Conservation (phyloP, 2,329 filamentous ascomycete genomes). For the Rosellinia necatrix region DNA sequence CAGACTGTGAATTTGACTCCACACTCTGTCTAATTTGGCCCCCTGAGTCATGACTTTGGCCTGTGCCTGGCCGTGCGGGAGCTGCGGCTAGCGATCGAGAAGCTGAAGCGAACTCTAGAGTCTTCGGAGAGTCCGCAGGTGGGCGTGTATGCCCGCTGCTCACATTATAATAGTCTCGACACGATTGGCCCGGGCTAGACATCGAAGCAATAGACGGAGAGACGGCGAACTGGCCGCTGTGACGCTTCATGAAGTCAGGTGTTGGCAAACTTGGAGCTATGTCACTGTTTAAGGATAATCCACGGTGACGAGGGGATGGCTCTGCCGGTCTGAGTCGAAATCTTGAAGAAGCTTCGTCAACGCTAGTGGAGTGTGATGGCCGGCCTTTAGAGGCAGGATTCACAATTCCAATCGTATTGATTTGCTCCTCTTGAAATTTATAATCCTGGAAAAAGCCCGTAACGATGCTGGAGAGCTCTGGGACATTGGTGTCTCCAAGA, state of each 20-base stretch:
- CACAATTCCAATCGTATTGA: conserved; percentile 74
- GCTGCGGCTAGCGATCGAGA: conserved; percentile 53
- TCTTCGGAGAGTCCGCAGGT: conserved; percentile 62
- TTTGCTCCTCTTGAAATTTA: conserved; percentile 72
- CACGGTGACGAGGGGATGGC: conserved; percentile 57
- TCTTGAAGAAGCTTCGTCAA: conserved; percentile 55
- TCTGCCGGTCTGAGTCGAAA: conserved; percentile 56
- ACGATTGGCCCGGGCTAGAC: conserved; percentile 59
- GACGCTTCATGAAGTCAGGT: conserved; percentile 67
- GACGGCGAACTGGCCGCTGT: conserved; percentile 69
- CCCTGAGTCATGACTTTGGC: conserved; percentile 62
- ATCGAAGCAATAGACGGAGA: conserved; percentile 55
- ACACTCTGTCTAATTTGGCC: conserved; percentile 56
- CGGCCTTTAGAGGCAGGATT: conserved; percentile 71
- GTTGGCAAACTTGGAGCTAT: conserved; percentile 65
- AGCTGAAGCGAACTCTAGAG: conserved; percentile 56
- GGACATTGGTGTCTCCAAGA: conserved; percentile 68
- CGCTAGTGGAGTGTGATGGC: conserved; percentile 63
- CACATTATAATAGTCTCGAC: conserved; percentile 58
- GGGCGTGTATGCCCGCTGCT: conserved; percentile 51
- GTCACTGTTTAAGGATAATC: conserved; percentile 66
- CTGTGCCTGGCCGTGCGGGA: conserved; percentile 60
- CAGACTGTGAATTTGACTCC: conserved; percentile 52
- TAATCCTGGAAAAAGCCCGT: conserved; percentile 80
- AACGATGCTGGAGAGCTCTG: conserved; percentile 74